A percentile compares a stretch with the other conserved stretches of the same genome.
These are phyloP conservation scores for Salix exigua DNA, from an alignment of 345 rosid genomes.

Conservation along the genomic window DNA sequence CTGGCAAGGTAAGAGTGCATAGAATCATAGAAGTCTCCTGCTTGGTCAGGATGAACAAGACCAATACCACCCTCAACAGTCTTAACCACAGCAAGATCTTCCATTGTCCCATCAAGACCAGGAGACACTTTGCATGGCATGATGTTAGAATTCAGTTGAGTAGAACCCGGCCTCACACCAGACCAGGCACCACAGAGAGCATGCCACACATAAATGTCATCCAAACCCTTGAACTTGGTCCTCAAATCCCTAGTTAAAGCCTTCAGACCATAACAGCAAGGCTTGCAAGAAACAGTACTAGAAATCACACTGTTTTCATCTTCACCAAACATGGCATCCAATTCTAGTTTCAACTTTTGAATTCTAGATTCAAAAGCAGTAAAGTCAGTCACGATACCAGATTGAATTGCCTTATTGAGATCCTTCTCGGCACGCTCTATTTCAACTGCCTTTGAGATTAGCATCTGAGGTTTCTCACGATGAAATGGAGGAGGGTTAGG, in stretches of 20 bases:
- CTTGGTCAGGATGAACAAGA: constrained; percentile 67
- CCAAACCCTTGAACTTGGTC: constrained; percentile 51
- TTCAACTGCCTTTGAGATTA: constrained; percentile 72
- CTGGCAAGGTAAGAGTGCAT: constrained; percentile 78
- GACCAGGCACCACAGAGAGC: constrained; percentile 92
- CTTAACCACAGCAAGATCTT: constrained; percentile 72
- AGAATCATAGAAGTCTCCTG: constrained; percentile 58
- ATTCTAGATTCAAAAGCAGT: constrained; percentile 35
- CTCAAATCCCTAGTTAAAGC: constrained; percentile 69
- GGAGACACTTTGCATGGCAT: constrained; percentile 44
- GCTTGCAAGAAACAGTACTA: constrained; percentile 14
- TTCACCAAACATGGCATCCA: constrained; percentile 42
- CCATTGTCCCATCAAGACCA: constrained; percentile 62
- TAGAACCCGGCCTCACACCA: constrained; percentile 69
- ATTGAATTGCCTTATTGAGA: constrained; percentile 36
- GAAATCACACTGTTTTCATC: not conserved
- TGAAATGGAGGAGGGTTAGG: constrained; percentile 47
- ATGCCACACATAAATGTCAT: constrained; percentile 81
- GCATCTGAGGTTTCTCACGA: constrained; percentile 55
- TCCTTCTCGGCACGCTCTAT: constrained; percentile 55
- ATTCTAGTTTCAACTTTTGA: constrained; percentile 37
- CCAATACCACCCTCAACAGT: constrained; percentile 73
- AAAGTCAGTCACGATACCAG: constrained; percentile 34
- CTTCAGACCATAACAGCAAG: constrained; percentile 38
- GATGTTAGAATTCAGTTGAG: constrained; percentile 47